Evolutionary conservation across 768 basidiomycete genomes (phyloP).

Genomic region (Leccinellum albellum): DNA sequence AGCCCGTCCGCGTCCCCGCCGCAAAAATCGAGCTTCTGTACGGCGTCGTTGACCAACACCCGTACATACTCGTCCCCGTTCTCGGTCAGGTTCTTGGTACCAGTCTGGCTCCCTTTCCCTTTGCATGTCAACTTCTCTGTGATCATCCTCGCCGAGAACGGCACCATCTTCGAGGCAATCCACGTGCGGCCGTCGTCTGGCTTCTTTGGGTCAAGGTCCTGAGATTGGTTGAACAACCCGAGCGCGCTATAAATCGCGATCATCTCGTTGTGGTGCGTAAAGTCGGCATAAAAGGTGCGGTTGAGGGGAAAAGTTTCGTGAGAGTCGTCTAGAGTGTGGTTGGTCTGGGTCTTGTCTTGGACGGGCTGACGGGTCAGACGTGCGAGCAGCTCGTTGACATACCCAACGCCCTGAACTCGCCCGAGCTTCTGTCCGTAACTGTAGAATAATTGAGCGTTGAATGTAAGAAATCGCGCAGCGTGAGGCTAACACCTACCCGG

Average conservation of each 20-base stretch:
- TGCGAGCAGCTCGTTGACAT: slow-evolving; percentile 58
- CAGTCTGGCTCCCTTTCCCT: neutral
- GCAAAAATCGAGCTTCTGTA: neutral
- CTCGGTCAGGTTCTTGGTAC: neutral
- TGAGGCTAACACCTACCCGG: slow-evolving; percentile 38
- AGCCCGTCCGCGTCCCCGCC: neutral
- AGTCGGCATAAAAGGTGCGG: neutral
- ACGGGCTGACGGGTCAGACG: slow-evolving; percentile 45
- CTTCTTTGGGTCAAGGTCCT: neutral
- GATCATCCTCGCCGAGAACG: slow-evolving; percentile 70
- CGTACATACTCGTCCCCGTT: neutral
- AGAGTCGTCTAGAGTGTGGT: slow-evolving; percentile 29
- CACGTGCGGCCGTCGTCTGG: neutral
- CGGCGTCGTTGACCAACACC: neutral
- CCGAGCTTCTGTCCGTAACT: slow-evolving; percentile 70
- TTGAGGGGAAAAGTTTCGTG: neutral
- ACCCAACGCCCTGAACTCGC: slow-evolving; percentile 77
- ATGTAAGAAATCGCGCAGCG: neutral
- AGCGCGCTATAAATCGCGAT: neutral
- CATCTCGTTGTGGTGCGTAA: neutral
- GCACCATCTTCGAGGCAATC: slow-evolving; percentile 42
- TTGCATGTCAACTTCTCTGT: slow-evolving; percentile 45
- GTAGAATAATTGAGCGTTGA: neutral
- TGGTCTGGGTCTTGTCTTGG: slow-evolving; percentile 69
- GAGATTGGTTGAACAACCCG: neutral